phyloP scores from a whole-genome alignment of 176 grass and related monocot genomes.

The Eragrostis nindensis region DNA sequence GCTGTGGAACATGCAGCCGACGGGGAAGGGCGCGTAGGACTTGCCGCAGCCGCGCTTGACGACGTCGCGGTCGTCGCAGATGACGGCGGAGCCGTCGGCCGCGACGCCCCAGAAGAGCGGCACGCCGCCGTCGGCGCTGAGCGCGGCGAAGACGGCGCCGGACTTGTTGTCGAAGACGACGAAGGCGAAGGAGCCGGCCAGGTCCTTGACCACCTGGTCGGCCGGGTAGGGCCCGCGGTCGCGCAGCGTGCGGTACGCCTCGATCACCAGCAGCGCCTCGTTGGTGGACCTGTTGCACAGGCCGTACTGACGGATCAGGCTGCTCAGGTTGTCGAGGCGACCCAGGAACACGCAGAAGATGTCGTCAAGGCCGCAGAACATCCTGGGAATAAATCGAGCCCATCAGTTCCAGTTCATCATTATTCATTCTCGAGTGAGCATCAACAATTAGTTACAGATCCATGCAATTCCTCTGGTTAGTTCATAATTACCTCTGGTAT shows the following conservation, averaged over 20 bases:
- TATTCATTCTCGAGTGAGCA: too few species aligned
- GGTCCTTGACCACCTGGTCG: conserved; percentile 96
- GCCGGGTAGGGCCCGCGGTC: conserved; percentile 94
- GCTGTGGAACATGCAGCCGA: conserved; percentile 97
- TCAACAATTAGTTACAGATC: too few species aligned
- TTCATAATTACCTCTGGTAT: conserved; percentile 52
- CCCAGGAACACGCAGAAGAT: conserved; percentile 87
- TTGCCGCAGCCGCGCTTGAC: conserved; percentile 73
- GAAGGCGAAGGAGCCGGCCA: conserved; percentile 81
- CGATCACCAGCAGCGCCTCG: conserved; percentile 79
- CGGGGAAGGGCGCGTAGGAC: conserved; percentile 84
- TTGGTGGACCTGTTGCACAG: conserved; percentile 62
- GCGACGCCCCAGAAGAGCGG: conserved; percentile 85
- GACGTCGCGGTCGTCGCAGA: conserved; percentile 71
- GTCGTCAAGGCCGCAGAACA: conserved; percentile 87
- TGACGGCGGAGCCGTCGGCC: conserved; percentile 81
- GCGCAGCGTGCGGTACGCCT: conserved; percentile 90
- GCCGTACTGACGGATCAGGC: conserved; percentile 86
- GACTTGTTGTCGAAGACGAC: conserved; percentile 80
- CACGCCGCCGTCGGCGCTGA: conserved; percentile 58
- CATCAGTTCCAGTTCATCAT: too few species aligned
- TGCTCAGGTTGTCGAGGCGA: conserved; percentile 70
- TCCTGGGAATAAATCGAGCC: too few species aligned
- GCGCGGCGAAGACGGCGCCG: conserved; percentile 70
- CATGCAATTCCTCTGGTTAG: background rate